A percentile compares a stretch with the other conserved stretches of the same genome.
phyloP scores from a whole-genome alignment of 192 early-diverging fungal genomes.

The Gryganskiella cystojenkinii region DNA sequence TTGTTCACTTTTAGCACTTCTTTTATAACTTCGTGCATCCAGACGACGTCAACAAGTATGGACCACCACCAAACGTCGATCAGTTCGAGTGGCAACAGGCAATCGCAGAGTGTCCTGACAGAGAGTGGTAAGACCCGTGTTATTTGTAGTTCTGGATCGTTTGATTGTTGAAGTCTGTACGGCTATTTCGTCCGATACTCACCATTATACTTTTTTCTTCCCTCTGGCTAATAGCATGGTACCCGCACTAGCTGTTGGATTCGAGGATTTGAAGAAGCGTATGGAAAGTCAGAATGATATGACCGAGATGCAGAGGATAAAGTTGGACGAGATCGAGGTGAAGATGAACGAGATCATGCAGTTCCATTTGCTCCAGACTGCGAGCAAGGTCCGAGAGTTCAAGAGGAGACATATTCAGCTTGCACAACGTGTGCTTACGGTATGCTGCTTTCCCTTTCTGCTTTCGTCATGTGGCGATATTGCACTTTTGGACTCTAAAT shows the following conservation, averaged over 20 bases:
- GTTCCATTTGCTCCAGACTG: slow-evolving; percentile 76
- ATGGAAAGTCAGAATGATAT: slow-evolving; percentile 79
- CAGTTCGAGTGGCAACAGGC: slow-evolving; percentile 84
- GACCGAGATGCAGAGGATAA: slow-evolving; percentile 74
- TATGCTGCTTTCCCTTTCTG: too few relatives aligned
- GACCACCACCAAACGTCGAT: slow-evolving; percentile 76
- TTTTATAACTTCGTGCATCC: slow-evolving; percentile 97
- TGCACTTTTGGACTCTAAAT: not conserved
- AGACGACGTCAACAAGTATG: slow-evolving; percentile 82
- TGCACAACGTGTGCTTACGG: slow-evolving; percentile 76
- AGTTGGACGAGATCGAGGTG: slow-evolving; percentile 65
- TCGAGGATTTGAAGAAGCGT: slow-evolving; percentile 90
- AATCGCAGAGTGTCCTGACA: slow-evolving; percentile 87
- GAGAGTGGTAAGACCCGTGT: slow-evolving; percentile 66
- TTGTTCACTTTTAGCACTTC: slow-evolving; percentile 75
- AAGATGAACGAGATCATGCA: slow-evolving; percentile 41
- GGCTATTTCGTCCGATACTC: not conserved
- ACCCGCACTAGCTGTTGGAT: slow-evolving; percentile 90
- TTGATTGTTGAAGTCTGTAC: not conserved
- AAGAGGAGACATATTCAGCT: slow-evolving; percentile 82
- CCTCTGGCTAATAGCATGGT: slow-evolving; percentile 78
- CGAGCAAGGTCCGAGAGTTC: slow-evolving; percentile 80
- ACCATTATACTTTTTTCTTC: slow-evolving; percentile 6
- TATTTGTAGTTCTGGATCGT: not conserved
- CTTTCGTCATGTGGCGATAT: not conserved